Conservation (phyloP, 176 grass and related monocot genomes). For the Thalia dealbata region DNA sequence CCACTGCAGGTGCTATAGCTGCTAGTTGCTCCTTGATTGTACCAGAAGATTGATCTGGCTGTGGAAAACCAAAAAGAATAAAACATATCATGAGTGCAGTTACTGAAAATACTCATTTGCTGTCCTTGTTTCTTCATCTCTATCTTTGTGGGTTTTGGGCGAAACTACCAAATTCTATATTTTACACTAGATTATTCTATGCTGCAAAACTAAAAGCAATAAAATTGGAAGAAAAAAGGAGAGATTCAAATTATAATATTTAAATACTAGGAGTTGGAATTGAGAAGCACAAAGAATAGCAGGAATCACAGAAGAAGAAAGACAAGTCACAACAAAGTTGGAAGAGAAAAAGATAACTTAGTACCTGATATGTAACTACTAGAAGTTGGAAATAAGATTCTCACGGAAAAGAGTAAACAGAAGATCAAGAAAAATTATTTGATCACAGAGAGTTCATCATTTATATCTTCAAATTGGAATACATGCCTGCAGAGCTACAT, state of each 20-base stretch:
- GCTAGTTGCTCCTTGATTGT: constrained; percentile 94
- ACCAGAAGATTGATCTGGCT: constrained; percentile 86
- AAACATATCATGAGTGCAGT: neutral
- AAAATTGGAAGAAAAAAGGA: too few species aligned
- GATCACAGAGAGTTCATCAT: neutral
- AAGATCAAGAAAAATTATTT: neutral
- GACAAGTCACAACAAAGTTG: neutral
- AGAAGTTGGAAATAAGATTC: neutral
- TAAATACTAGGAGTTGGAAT: too few species aligned
- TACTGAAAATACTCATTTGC: neutral
- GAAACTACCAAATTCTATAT: neutral
- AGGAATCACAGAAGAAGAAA: too few species aligned
- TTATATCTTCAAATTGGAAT: neutral
- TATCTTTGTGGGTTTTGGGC: neutral
- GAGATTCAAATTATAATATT: too few species aligned
- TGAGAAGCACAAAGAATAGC: too few species aligned
- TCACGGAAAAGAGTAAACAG: neutral
- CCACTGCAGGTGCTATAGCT: constrained; percentile 72
- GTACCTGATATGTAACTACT: neutral
- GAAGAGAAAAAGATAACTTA: neutral
- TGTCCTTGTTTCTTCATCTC: neutral
- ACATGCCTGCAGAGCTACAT: neutral
- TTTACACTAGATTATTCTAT: neutral
- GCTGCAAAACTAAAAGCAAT: too few species aligned
- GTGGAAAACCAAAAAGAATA: neutral